Evolutionary conservation across 208 protist species (phyloP).

Genomic region (Leishmania tropica): DNA sequence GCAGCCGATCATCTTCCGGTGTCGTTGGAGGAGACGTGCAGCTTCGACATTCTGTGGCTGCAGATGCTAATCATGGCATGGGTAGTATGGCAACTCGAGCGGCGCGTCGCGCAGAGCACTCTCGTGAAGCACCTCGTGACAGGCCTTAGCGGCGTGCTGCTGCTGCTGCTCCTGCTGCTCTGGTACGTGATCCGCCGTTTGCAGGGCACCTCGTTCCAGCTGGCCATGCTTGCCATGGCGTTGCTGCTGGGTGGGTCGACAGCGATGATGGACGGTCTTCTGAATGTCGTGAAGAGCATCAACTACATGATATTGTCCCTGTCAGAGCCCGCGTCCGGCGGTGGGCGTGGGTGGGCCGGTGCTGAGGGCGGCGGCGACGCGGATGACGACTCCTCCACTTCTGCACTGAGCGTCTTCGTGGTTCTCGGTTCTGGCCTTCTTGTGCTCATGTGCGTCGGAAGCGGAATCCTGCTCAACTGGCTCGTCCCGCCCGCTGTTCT

Average conservation of each 20-base stretch:
- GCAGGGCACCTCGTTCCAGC: slow-evolving; percentile 60
- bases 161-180: slow-evolving; percentile 38
- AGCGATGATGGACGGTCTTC: slow-evolving; percentile 42
- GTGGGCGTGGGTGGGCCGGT: not conserved
- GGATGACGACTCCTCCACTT: not conserved
- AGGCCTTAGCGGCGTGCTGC: slow-evolving; percentile 42
- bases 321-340: not conserved
- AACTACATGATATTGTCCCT: not conserved
- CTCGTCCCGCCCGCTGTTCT: slow-evolving; percentile 41
- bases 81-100: slow-evolving; percentile 36
- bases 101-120: slow-evolving; percentile 44
- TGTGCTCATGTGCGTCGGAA: slow-evolving; percentile 11
- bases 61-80: slow-evolving; percentile 37
- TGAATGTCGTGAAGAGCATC: slow-evolving; percentile 5
- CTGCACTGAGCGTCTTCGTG: slow-evolving; percentile 1
- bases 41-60: slow-evolving; percentile 60
- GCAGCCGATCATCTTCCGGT: slow-evolving; percentile 16
- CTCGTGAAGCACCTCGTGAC: slow-evolving; percentile 53
- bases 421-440: not conserved
- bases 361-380: not conserved
- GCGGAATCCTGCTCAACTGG: slow-evolving; percentile 31
- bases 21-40: slow-evolving; percentile 36
- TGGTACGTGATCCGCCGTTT: slow-evolving; percentile 55
- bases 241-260: slow-evolving; percentile 58
- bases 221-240: slow-evolving; percentile 39